Evolutionary conservation across 352 stramenopile genomes (phyloP).

Genomic region (Paralagenidium karlingii): DNA sequence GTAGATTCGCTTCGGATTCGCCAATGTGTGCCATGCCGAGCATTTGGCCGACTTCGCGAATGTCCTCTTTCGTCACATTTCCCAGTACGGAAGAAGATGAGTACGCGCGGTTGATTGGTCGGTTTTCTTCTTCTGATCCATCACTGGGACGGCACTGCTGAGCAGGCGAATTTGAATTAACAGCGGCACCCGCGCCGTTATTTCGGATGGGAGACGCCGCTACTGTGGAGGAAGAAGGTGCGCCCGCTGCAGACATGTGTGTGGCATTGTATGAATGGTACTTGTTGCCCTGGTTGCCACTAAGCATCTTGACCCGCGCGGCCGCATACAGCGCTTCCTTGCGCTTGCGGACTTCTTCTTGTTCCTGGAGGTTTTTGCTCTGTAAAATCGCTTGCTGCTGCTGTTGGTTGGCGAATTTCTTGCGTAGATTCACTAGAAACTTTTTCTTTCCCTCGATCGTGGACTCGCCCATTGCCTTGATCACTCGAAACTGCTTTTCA

Average conservation of each 20-base stretch:
- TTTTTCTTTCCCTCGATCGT: constrained; percentile 70
- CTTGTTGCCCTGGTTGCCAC: constrained; percentile 47
- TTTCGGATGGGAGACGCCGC: too few species aligned
- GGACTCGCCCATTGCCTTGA: constrained; percentile 71
- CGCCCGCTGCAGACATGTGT: too few species aligned
- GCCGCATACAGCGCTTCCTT: constrained; percentile 55
- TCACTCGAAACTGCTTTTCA: constrained; percentile 80
- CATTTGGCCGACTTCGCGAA: constrained; percentile 43
- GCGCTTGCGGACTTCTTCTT: constrained; percentile 52
- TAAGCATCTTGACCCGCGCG: constrained; percentile 49
- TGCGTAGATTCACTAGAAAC: constrained; percentile 50
- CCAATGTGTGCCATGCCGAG: constrained; percentile 69
- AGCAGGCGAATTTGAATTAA: too few species aligned
- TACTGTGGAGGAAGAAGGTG: too few species aligned
- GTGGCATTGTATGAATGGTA: constrained; percentile 66
- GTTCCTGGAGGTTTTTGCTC: constrained; percentile 37
- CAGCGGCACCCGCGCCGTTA: too few species aligned
- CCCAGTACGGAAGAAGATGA: constrained; percentile 59
- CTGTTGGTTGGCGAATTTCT: constrained; percentile 60
- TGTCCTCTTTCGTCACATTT: constrained; percentile 78
- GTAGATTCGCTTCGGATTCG: constrained; percentile 66
- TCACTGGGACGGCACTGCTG: too few species aligned
- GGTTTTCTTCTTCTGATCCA: too few species aligned
- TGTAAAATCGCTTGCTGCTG: constrained; percentile 34
- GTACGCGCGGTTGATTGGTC: too few species aligned